A percentile compares a stretch with the other conserved stretches of the same genome.
phyloP scores from a whole-genome alignment of 805 yeast genomes.

The Yarrowia sp. region DNA sequence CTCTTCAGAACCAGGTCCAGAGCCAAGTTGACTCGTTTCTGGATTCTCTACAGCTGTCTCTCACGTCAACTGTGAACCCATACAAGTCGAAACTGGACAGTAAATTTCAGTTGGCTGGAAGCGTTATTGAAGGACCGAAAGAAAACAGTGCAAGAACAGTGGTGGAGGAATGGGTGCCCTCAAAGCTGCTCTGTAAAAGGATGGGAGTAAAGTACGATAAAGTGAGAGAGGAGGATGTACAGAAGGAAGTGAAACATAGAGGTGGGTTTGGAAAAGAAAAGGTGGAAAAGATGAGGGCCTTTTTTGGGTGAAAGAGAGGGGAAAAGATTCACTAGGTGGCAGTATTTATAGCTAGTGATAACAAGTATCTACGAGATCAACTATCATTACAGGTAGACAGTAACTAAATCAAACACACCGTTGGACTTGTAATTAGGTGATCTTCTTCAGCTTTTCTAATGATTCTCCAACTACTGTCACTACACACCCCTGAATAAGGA shows the following conservation, averaged over 20 bases:
- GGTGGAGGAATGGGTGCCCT: conserved; percentile 16
- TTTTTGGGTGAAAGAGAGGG: background rate
- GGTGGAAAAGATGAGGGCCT: background rate
- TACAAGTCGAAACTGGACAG: conserved; percentile 4
- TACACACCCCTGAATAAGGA: no score
- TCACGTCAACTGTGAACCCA: background rate
- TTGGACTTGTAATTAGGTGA: no score
- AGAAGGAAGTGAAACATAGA: background rate
- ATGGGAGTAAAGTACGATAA: conserved; percentile 9
- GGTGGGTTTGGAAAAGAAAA: background rate
- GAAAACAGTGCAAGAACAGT: background rate
- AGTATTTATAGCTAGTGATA: no score
- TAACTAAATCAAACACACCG: no score
- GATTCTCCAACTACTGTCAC: no score
- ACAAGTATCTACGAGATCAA: no score
- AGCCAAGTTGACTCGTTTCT: conserved; percentile 13
- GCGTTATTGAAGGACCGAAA: background rate
- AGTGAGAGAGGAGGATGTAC: background rate
- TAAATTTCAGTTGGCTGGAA: conserved; percentile 24
- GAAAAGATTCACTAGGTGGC: no score
- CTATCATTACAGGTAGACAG: no score
- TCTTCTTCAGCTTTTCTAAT: no score
- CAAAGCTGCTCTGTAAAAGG: conserved; percentile 8
- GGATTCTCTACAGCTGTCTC: background rate
- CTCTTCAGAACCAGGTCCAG: background rate